These are phyloP conservation scores for Epichloe uncinata DNA, from an alignment of 2,329 filamentous ascomycete species.

Conservation along the genomic window DNA sequence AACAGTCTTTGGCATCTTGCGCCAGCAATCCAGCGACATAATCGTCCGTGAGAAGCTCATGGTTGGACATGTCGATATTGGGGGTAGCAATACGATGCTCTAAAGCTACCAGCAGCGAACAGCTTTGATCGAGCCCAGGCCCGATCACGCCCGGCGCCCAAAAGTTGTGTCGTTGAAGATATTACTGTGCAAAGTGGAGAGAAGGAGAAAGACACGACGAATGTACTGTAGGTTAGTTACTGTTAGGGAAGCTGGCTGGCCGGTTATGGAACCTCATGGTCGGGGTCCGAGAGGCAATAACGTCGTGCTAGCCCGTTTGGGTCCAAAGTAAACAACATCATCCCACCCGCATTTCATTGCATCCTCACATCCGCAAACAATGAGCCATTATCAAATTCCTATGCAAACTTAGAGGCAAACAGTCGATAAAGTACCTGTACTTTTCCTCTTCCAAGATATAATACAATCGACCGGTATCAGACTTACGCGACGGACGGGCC, in stretches of 20 bases:
- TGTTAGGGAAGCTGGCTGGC: no score
- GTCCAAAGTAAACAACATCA: constrained; percentile 8
- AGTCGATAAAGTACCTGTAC: background rate
- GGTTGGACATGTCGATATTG: constrained; percentile 23
- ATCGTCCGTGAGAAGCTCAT: constrained; percentile 54
- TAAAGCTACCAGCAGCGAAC: background rate
- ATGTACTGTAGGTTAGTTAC: background rate
- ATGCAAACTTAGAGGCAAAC: background rate
- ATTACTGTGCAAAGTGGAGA: background rate
- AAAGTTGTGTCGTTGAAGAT: background rate
- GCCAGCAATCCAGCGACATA: constrained; percentile 70
- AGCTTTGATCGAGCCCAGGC: background rate
- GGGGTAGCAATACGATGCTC: background rate
- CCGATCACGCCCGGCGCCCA: background rate
- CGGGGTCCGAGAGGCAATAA: constrained; percentile 1
- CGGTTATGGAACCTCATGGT: background rate
- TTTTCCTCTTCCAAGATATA: background rate
- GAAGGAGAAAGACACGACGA: background rate
- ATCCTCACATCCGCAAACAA: background rate
- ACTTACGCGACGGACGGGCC: background rate
- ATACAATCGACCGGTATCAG: background rate
- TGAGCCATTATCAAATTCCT: background rate
- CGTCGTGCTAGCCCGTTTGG: constrained; percentile 5
- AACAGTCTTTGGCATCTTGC: constrained; percentile 63
- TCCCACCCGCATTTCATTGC: background rate